Evolutionary conservation across 169 alveolate genomes (phyloP), one percentile per base, ranked within the genome.

Genomic region (Babesia ovis): DNA sequence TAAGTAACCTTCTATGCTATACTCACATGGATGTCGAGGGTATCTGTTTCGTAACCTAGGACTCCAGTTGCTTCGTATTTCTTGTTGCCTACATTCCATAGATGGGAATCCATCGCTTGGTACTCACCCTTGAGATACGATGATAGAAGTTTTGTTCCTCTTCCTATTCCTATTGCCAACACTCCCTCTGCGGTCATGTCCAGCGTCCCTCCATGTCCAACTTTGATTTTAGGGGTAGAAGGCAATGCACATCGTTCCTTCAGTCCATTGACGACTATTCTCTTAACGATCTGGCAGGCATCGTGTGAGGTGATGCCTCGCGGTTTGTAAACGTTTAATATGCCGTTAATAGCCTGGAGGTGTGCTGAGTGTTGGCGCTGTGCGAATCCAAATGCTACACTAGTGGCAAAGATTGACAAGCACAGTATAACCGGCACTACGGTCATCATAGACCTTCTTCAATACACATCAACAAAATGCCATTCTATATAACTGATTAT

Each of bases 141-240:
- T 8, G 71, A 42, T 16, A 88, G 67, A 34, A 46, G 20, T 41
- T 88, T 88, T 1, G 93, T 88, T 25, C 81, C 93, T 3, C 42
- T 50, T 25, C 90, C 91, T 25, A 88, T 68, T 27, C 93, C 93
- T 29, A 88, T 59, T 1, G 90, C 86, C 66, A 88, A 57, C 6
- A 88, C 91, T 3, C 89, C 89, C 55, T 88, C 90, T 34, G 93
- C 90, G 61, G 74, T 70, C 42, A 67, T 83, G 54, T 88, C 93
- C 35, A 88, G 83, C 12, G 91, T 88, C 5, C 93, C 93, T 37
- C 93, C 93, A 60, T 88, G 93, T n/a, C 93, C 93, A 42, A 88
- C 93, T 41, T 68, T 79, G 12, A 84, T 57, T 20, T 82, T 74
- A 5, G 83, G 72, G 39, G 42, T 18, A 4, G 6, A 12, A 0